Conservation (phyloP, 116 monocot genomes). For the Iris pallida region DNA sequence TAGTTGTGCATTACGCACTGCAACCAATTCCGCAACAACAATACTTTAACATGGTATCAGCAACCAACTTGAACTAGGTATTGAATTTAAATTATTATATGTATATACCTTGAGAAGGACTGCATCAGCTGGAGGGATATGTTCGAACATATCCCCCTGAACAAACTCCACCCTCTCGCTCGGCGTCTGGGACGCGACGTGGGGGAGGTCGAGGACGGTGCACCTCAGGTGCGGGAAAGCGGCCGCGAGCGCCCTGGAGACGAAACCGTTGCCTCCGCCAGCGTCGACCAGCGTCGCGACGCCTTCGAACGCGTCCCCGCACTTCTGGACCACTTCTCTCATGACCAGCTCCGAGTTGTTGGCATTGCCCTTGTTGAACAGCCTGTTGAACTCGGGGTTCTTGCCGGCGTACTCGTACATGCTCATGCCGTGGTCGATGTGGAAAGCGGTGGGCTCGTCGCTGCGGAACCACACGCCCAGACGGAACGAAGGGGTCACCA, state of each 20-base stretch:
- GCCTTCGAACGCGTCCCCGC: neutral
- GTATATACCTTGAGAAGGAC: too few relatives aligned
- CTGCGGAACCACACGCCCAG: too few relatives aligned
- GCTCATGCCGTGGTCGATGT: neutral
- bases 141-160: too few relatives aligned
- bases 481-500: too few relatives aligned
- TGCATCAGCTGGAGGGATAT: too few relatives aligned
- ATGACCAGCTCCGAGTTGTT: neutral
- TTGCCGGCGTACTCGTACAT: neutral
- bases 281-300: slow-evolving; percentile 9
- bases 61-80: too few relatives aligned
- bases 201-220: neutral
- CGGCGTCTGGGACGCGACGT: neutral
- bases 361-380: slow-evolving; percentile 1
- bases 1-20: neutral
- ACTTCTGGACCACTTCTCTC: neutral
- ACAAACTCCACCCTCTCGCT: too few relatives aligned
- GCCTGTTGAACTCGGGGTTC: neutral
- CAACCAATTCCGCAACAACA: too few relatives aligned
- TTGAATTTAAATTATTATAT: too few relatives aligned
- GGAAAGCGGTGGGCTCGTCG: too few relatives aligned
- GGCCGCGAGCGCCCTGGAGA: neutral
- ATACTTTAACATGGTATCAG: too few relatives aligned
- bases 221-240: too few relatives aligned
- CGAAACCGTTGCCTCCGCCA: slow-evolving; percentile 1